phyloP scores from a whole-genome alignment of 768 basidiomycete genomes.

The Daedaleopsis nitida region DNA sequence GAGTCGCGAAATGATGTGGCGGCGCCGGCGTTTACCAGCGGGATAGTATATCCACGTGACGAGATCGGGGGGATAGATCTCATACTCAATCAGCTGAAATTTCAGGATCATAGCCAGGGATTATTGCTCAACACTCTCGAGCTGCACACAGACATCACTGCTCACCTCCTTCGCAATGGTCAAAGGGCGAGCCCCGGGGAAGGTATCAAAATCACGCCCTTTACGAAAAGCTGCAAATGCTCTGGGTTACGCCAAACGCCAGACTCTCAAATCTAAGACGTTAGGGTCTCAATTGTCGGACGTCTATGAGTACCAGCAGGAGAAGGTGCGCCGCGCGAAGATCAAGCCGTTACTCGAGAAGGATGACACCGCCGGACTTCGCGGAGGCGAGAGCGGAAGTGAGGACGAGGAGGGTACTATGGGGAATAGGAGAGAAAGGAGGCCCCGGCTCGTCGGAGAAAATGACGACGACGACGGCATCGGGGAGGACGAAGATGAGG shows the following conservation, averaged over 20 bases:
- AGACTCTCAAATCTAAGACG: slow-evolving; percentile 44
- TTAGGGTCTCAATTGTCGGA: slow-evolving; percentile 41
- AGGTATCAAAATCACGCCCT: not conserved
- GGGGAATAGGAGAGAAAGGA: slow-evolving; percentile 32
- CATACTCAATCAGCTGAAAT: too few relatives aligned
- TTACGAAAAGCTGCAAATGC: slow-evolving; percentile 37
- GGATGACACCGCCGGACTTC: slow-evolving; percentile 45
- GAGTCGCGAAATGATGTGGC: too few relatives aligned
- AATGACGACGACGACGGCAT: slow-evolving; percentile 73
- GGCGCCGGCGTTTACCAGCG: too few relatives aligned
- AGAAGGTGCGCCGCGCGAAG: slow-evolving; percentile 51
- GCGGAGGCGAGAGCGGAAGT: slow-evolving; percentile 39
- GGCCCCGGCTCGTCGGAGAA: slow-evolving; percentile 53
- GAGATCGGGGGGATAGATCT: too few relatives aligned
- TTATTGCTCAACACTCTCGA: too few relatives aligned
- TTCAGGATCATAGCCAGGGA: too few relatives aligned
- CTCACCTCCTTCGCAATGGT: not conserved
- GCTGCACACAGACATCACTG: not conserved
- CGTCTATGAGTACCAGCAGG: slow-evolving; percentile 65
- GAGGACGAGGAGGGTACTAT: slow-evolving; percentile 36
- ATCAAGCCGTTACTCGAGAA: slow-evolving; percentile 56
- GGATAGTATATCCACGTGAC: too few relatives aligned
- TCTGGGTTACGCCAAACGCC: slow-evolving; percentile 54
- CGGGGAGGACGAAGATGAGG: slow-evolving; percentile 67
- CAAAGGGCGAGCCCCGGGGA: not conserved